Evolutionary conservation across 2,329 filamentous ascomycete genomes (phyloP), one percentile per base, ranked within the genome.

Genomic region (Ilyonectria robusta): DNA sequence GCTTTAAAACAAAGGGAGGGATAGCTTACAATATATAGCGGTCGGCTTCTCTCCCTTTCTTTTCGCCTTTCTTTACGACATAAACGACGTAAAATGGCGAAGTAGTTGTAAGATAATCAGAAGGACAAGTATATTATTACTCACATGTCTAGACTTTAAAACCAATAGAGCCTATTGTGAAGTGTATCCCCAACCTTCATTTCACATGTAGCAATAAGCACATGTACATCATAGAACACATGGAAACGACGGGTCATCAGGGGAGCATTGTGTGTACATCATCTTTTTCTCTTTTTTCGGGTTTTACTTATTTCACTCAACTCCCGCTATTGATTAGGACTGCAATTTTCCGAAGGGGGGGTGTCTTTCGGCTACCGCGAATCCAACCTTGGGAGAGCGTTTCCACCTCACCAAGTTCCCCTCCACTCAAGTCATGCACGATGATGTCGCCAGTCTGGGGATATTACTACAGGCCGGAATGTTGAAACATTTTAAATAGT

Each of bases 401-500:
- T 53, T 65, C 23, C 62, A 56, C 40, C 56, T 56, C 23, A 33
- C 31, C 29, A 21, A n/a, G 31, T 21, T 59, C 64, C 60, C 62
- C 54, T 46, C 65, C 66, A 65, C 68, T 66, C 67, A 65, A 72
- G 59, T 54, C 56, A 65, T 70, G 59, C 50, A 64, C 66, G 56
- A 66, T 66, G 60, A 48, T 59, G 66, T 62, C 59, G 51, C 60
- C 65, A 68, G 57, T 64, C 44, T 65, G 33, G 61, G 65, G 62
- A 64, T 71, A 67, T 75, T 69, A 68, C 66, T 66, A 69, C 40
- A 66, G 48, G 64, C 48, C 55, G 44, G 35, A 54, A 47, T 50
- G 55, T 56, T 35, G 17, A n/a, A 59, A 66, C 59, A 46, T 64
- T 57, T 76, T 81, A 82, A 56, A 82, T 62, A 71, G 81, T 76